These are phyloP conservation scores for Volvariella surrecta DNA, from an alignment of 1,284 basidiomycete genomes.

Conservation along the genomic window DNA sequence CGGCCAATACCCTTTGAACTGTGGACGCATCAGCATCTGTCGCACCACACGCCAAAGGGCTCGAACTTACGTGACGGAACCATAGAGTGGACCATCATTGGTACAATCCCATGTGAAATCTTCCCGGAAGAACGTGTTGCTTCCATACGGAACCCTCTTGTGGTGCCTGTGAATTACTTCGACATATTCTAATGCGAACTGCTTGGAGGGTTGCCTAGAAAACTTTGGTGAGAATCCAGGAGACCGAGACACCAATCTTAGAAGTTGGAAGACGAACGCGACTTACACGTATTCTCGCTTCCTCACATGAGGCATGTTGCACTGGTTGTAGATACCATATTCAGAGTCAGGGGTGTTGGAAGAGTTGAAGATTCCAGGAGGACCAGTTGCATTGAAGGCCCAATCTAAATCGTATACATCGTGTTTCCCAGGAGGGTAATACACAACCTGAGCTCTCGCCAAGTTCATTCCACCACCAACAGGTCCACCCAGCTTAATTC, in stretches of 20 bases:
- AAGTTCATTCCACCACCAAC: too few relatives aligned
- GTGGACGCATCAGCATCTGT: neutral
- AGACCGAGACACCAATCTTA: too few relatives aligned
- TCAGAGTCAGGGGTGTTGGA: constrained; percentile 24
- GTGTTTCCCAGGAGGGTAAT: constrained; percentile 28
- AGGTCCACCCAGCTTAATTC: too few relatives aligned
- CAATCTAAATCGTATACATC: constrained; percentile 32
- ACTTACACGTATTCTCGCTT: constrained; percentile 32
- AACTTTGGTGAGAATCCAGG: constrained; percentile 2
- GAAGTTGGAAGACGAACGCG: neutral
- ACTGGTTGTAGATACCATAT: constrained; percentile 40
- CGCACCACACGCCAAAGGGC: neutral
- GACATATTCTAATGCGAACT: constrained; percentile 30
- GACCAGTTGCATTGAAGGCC: constrained; percentile 27
- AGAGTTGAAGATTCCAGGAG: constrained; percentile 35
- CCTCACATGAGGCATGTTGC: constrained; percentile 42
- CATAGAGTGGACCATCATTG: constrained; percentile 27
- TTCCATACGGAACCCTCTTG: constrained; percentile 37
- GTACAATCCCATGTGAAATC: constrained; percentile 31
- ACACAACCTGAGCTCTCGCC: constrained; percentile 3
- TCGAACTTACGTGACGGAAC: constrained; percentile 14
- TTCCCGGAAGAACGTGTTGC: constrained; percentile 39
- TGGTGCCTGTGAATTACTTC: constrained; percentile 42
- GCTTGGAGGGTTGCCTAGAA: constrained; percentile 21
- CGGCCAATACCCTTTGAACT: constrained; percentile 9